Evolutionary conservation across 371 early-diverging fungal species (phyloP).

Genomic region (Mortierella sp.): DNA sequence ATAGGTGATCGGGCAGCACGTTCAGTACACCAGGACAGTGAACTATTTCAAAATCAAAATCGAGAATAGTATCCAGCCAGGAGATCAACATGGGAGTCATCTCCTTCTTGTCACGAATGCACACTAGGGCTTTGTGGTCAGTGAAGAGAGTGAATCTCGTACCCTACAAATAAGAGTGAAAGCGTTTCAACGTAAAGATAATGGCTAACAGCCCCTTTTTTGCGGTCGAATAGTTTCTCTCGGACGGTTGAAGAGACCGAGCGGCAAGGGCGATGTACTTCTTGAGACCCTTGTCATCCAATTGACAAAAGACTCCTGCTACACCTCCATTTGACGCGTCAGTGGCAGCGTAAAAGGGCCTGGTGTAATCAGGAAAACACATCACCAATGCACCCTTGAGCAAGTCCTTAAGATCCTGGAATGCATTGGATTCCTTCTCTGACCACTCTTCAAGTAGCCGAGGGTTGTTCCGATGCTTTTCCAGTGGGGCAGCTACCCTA

Average conservation of each 20-base stretch:
- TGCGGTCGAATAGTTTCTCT: constrained; percentile 24
- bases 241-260: constrained; percentile 1
- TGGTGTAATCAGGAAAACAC: constrained; percentile 33
- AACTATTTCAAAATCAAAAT: constrained; percentile 30
- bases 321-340: constrained; percentile 58
- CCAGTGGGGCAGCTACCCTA: constrained; percentile 28
- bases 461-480: constrained; percentile 23
- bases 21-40: constrained; percentile 16
- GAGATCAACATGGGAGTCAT: constrained; percentile 30
- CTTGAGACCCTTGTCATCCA: neutral
- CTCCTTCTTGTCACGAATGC: constrained; percentile 32
- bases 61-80: constrained; percentile 41
- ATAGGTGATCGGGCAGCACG: constrained; percentile 12
- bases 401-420: neutral
- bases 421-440: too few species aligned
- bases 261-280: constrained; percentile 10
- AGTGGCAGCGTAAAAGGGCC: constrained; percentile 51
- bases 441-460: neutral
- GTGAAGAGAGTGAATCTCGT: constrained; percentile 27
- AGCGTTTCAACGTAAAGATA: constrained; percentile 37
- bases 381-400: constrained; percentile 5
- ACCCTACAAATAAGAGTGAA: constrained; percentile 51
- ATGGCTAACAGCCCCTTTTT: constrained; percentile 26
- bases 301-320: constrained; percentile 47
- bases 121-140: constrained; percentile 32